Percentiles rank a stretch among this genome's conserved stretches.
Evolutionary conservation across 108 stramenopile species (phyloP).

Genomic region (Chaetoceros muelleri): DNA sequence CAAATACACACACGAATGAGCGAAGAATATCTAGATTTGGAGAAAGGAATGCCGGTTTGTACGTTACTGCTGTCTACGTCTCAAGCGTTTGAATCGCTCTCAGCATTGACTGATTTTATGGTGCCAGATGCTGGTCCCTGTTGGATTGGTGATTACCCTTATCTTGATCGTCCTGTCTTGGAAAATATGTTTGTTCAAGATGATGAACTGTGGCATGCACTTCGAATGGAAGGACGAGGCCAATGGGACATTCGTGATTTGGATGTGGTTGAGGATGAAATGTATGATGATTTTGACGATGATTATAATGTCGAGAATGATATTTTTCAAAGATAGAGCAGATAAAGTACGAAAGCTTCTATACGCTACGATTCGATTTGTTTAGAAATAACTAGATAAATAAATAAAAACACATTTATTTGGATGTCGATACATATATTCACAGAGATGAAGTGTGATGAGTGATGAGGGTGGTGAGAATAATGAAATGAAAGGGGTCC

Average conservation of each 20-base stretch:
- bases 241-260: neutral
- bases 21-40: constrained; percentile 59
- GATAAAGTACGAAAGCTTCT: too few relatives aligned
- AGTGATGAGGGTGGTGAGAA: too few relatives aligned
- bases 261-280: too few relatives aligned
- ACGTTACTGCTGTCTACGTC: constrained; percentile 49
- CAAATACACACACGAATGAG: constrained; percentile 67
- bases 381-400: too few relatives aligned
- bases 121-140: constrained; percentile 40
- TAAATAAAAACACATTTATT: too few relatives aligned
- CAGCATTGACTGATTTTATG: constrained; percentile 62
- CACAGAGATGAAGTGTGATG: too few relatives aligned
- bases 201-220: constrained; percentile 29
- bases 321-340: too few relatives aligned
- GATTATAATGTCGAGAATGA: too few relatives aligned
- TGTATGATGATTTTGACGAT: too few relatives aligned
- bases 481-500: too few relatives aligned
- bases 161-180: constrained; percentile 36
- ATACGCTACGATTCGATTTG: too few relatives aligned
- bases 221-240: constrained; percentile 10
- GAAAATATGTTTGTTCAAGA: constrained; percentile 27
- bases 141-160: constrained; percentile 80
- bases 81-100: constrained; percentile 34
- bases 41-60: constrained; percentile 35
- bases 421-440: too few relatives aligned